These are phyloP conservation scores for Pholiota molesta DNA, from an alignment of 768 basidiomycete genomes.

Conservation along the genomic window DNA sequence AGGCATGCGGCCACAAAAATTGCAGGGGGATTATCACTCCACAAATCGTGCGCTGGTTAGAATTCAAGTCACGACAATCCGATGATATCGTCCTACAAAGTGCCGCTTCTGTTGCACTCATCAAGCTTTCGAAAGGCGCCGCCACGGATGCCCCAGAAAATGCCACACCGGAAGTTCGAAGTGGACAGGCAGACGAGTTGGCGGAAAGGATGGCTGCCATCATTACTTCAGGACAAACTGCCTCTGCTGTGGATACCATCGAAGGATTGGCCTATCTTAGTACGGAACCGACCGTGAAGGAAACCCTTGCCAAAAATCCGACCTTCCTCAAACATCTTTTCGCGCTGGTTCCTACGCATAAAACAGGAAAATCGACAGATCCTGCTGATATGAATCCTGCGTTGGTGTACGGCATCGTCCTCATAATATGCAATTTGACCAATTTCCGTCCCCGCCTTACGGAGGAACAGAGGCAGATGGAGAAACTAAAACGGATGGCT, in stretches of 20 bases:
- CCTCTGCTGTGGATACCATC: conserved; percentile 63
- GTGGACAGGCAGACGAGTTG: conserved; percentile 45
- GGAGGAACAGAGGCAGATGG: conserved; percentile 83
- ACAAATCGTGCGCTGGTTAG: conserved; percentile 69
- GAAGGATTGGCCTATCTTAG: conserved; percentile 90
- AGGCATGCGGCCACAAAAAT: conserved; percentile 73
- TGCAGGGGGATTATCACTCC: conserved; percentile 66
- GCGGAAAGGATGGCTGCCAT: conserved; percentile 60
- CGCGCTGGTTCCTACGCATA: conserved; percentile 56
- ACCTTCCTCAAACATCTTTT: conserved; percentile 61
- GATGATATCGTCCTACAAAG: conserved; percentile 52
- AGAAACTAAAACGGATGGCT: conserved; percentile 79
- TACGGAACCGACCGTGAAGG: conserved; percentile 62
- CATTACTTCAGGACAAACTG: conserved; percentile 42
- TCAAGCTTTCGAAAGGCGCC: conserved; percentile 73
- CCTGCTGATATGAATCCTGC: conserved; percentile 44
- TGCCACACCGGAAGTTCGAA: conserved; percentile 19
- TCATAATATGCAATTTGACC: conserved; percentile 77
- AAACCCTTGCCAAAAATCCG: conserved; percentile 55
- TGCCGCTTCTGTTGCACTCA: conserved; percentile 71
- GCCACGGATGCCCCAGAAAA: conserved; percentile 45
- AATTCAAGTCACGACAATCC: conserved; percentile 52
- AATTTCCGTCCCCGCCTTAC: conserved; percentile 70
- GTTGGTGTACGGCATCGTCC: conserved; percentile 76
- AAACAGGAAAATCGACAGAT: conserved; percentile 24